These are phyloP conservation scores for Wallacemonas collosoma DNA, from an alignment of 208 protist genomes.

Conservation along the genomic window DNA sequence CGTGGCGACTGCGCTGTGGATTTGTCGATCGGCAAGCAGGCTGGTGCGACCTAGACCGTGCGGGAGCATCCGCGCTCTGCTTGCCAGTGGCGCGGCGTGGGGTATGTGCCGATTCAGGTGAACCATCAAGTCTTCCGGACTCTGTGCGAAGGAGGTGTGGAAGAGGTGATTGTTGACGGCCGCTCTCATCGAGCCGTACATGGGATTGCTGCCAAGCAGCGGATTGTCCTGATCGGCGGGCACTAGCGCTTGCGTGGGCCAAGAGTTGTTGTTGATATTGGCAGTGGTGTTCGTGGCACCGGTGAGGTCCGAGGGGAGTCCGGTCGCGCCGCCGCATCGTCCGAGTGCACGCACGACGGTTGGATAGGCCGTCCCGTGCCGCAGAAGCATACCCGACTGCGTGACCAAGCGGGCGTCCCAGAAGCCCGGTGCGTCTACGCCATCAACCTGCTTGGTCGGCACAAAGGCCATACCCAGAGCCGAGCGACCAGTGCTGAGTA, in stretches of 20 bases:
- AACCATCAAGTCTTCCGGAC: neutral
- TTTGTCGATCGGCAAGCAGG: neutral
- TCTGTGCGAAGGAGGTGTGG: neutral
- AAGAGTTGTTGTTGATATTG: neutral
- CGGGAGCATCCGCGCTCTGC: neutral
- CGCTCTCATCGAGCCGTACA: neutral
- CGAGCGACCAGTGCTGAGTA: neutral
- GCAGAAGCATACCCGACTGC: conserved; percentile 11
- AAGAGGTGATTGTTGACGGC: neutral
- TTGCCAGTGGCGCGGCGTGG: neutral
- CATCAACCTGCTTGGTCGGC: neutral
- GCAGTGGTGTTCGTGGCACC: neutral
- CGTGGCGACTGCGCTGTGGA: neutral
- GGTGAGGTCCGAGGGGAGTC: neutral
- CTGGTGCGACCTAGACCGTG: neutral
- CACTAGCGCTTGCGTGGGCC: neutral
- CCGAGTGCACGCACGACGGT: conserved; percentile 13
- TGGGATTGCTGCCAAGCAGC: neutral
- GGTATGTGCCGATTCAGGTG: neutral
- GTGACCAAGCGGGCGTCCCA: conserved; percentile 41
- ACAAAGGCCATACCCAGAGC: conserved; percentile 1
- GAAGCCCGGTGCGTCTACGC: conserved; percentile 10
- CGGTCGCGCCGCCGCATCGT: no score
- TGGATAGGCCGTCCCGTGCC: neutral
- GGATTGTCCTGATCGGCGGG: neutral